These are phyloP conservation scores for Exophiala aquamarina DNA, from an alignment of 2,329 filamentous ascomycete species.

Conservation along the genomic window DNA sequence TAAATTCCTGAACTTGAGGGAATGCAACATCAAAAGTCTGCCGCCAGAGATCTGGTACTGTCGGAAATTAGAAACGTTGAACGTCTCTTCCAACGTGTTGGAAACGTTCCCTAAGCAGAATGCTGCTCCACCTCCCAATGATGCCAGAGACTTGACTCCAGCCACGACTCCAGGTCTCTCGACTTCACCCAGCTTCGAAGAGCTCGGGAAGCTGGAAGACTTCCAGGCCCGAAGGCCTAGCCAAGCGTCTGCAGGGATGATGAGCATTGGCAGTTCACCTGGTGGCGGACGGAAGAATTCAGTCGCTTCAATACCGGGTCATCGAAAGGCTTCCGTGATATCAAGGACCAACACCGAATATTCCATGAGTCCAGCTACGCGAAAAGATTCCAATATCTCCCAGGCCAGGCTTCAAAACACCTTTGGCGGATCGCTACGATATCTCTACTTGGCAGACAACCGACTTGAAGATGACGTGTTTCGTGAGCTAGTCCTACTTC, in stretches of 20 bases:
- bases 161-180: constrained; percentile 51
- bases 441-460: constrained; percentile 90
- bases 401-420: constrained; percentile 73
- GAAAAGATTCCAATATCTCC: constrained; percentile 89
- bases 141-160: constrained; percentile 48
- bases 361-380: constrained; percentile 55
- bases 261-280: constrained; percentile 74
- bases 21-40: constrained; percentile 87
- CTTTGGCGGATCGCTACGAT: constrained; percentile 80
- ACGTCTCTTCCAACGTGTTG: constrained; percentile 92
- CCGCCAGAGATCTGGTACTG: constrained; percentile 97
- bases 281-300: constrained; percentile 73
- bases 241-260: constrained; percentile 73
- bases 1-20: constrained; percentile 80
- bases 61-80: constrained; percentile 83
- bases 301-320: constrained; percentile 75
- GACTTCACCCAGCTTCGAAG: constrained; percentile 72
- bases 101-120: constrained; percentile 84
- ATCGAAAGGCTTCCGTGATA: constrained; percentile 80
- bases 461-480: constrained; percentile 93
- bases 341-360: constrained; percentile 64
- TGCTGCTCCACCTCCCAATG: constrained; percentile 64
- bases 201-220: constrained; percentile 66
- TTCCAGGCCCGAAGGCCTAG: constrained; percentile 72
- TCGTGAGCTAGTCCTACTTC: constrained; percentile 79